phyloP scores from a whole-genome alignment of 2,329 filamentous ascomycete genomes.

The Zymoseptoria passerinii region DNA sequence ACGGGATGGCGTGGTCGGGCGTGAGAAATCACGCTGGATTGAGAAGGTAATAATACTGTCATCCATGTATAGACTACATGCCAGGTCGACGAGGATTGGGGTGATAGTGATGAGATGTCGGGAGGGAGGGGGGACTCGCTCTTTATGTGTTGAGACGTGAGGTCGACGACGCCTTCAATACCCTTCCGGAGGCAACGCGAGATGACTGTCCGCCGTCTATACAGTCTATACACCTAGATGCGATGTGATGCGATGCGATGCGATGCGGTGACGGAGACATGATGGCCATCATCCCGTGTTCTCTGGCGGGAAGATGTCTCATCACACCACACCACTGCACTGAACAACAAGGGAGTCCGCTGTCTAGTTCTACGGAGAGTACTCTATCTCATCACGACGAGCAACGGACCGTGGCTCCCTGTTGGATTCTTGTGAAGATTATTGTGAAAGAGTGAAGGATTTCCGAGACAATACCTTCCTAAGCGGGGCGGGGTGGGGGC shows the following conservation, averaged over 20 bases:
- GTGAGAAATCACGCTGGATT: neutral
- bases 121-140: neutral
- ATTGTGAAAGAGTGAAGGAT: neutral
- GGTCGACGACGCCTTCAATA: neutral
- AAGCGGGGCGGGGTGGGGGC: neutral
- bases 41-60: neutral
- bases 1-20: neutral
- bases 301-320: no score
- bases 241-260: no score
- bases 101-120: neutral
- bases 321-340: no score
- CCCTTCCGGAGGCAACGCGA: neutral
- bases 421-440: no score
- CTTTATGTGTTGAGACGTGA: neutral
- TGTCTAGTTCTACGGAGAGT: no score
- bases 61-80: neutral
- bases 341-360: no score
- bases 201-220: neutral
- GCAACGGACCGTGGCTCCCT: no score
- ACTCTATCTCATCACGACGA: no score
- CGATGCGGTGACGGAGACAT: no score
- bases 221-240: no score
- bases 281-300: neutral
- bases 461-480: neutral
- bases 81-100: neutral